A percentile compares a stretch with the other conserved stretches of the same genome.
These are phyloP conservation scores for Epithele typhae DNA, from an alignment of 768 basidiomycete genomes.

Conservation along the genomic window DNA sequence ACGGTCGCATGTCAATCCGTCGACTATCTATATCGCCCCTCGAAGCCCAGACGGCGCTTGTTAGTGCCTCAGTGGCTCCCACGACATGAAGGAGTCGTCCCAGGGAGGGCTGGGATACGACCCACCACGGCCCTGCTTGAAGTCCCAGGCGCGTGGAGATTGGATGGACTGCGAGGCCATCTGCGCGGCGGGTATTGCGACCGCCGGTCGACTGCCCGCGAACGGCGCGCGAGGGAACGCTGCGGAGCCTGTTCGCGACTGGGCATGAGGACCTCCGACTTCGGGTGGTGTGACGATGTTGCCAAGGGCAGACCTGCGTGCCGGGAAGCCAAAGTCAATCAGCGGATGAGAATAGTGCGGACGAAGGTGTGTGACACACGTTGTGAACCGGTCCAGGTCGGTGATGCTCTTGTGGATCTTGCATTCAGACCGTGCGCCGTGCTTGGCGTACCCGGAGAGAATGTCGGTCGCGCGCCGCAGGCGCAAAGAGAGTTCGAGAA, in stretches of 20 bases:
- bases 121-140: slow-evolving; percentile 20
- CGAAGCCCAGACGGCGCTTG: slow-evolving; percentile 14
- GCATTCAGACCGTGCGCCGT: slow-evolving; percentile 30
- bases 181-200: slow-evolving; percentile 17
- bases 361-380: slow-evolving; percentile 33
- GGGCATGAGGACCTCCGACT: slow-evolving; percentile 12
- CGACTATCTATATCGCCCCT: too few relatives aligned
- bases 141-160: slow-evolving; percentile 16
- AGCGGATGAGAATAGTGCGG: slow-evolving; percentile 4
- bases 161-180: slow-evolving; percentile 7
- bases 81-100: slow-evolving; percentile 60
- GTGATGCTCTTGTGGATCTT: slow-evolving; percentile 40
- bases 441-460: slow-evolving; percentile 43
- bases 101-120: slow-evolving; percentile 32
- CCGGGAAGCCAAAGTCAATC: slow-evolving; percentile 5
- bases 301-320: slow-evolving; percentile 38
- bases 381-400: slow-evolving; percentile 48
- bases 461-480: slow-evolving; percentile 55
- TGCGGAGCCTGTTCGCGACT: not conserved
- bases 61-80: slow-evolving; percentile 44
- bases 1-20: too few relatives aligned
- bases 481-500: slow-evolving; percentile 62
- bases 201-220: slow-evolving; percentile 1
- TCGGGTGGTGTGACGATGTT: slow-evolving; percentile 27
- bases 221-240: not conserved